Evolutionary conservation across 495 filamentous ascomycete species (phyloP).

Genomic region (Patellaria atrata): DNA sequence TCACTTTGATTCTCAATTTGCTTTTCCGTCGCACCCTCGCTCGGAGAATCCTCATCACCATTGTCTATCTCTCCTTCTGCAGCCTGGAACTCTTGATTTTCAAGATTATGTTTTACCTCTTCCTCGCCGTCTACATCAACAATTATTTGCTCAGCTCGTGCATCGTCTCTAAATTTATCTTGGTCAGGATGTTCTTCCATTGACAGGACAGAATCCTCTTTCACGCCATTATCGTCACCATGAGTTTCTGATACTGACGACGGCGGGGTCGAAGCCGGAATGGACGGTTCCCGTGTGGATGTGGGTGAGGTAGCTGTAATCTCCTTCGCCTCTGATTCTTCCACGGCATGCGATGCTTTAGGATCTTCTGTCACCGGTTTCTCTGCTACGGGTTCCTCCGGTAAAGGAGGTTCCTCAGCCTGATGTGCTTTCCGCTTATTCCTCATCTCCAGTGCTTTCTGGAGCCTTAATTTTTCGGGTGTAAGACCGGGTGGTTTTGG

Average conservation of each 20-base stretch:
- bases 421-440: slow-evolving; percentile 43
- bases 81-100: slow-evolving; percentile 77
- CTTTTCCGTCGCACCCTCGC: no score
- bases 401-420: not conserved
- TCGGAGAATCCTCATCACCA: no score
- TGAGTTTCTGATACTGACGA: slow-evolving; percentile 21
- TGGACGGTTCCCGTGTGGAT: slow-evolving; percentile 17
- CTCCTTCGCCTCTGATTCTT: slow-evolving; percentile 9
- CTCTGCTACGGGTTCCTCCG: not conserved
- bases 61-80: slow-evolving; percentile 72
- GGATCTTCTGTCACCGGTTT: not conserved
- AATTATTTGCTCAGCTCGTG: slow-evolving; percentile 23
- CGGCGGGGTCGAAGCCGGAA: slow-evolving; percentile 17
- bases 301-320: slow-evolving; percentile 12
- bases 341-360: slow-evolving; percentile 11
- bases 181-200: slow-evolving; percentile 7
- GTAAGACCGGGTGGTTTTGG: slow-evolving; percentile 49
- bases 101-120: slow-evolving; percentile 54
- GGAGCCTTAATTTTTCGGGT: slow-evolving; percentile 76
- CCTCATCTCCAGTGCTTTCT: slow-evolving; percentile 84
- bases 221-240: not conserved
- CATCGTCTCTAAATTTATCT: slow-evolving; percentile 21
- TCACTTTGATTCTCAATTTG: no score
- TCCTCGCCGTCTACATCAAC: slow-evolving; percentile 15
- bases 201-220: slow-evolving; percentile 5